Base-by-base conservation (phyloP, 164 flowering plant genomes). In the Santalum album region DNA sequence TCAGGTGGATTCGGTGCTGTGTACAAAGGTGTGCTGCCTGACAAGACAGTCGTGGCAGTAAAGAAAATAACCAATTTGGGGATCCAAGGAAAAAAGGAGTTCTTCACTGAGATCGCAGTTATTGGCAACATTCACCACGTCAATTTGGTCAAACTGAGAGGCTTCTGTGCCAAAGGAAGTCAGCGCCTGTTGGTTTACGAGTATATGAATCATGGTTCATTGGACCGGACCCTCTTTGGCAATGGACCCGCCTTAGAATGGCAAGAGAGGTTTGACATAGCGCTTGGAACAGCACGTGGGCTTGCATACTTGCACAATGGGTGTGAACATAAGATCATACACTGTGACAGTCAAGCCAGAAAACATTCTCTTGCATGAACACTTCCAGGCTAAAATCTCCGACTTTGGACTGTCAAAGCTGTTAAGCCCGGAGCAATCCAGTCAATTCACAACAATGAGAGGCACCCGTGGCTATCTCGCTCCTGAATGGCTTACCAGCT, bases 341-440 rank as follows among this genome's bases (percentile, higher is more conserved):
- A 75, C 21, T 74, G 78, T 20, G 75, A 74, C 22, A 65, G n/a
- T 74, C 19, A 70, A 70, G 65, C 74, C 78, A 14, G 70, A 68
- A 51, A 70, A 70, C 23, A 58, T 75, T 35, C 78, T 71, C 20
- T 55, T 66, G 0, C 69, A 66, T 20, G 70, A 63, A 16, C 5
- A 19, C 18, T 60, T 51, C 23, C 50, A 47, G 2, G 59, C 67
- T n/a, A 51, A 54, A 17, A 70, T 70, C 26, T 59, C 63, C 2
- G 74, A 66, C 29, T 70, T 70, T 19, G 74, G 70, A 18, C 23
- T 72, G 38, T 67, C 70, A 6, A 72, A 72, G 63, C 68, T 68
- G 18, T 32, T 72, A 61, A 46, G n/a, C 25, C 4, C 35, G 1
- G 61, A 63, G 14, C 67, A 65, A 25, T 57, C 70, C 9, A 63